phyloP scores from a whole-genome alignment of 2,329 filamentous ascomycete species.

The Geoglossum cookeanum region DNA sequence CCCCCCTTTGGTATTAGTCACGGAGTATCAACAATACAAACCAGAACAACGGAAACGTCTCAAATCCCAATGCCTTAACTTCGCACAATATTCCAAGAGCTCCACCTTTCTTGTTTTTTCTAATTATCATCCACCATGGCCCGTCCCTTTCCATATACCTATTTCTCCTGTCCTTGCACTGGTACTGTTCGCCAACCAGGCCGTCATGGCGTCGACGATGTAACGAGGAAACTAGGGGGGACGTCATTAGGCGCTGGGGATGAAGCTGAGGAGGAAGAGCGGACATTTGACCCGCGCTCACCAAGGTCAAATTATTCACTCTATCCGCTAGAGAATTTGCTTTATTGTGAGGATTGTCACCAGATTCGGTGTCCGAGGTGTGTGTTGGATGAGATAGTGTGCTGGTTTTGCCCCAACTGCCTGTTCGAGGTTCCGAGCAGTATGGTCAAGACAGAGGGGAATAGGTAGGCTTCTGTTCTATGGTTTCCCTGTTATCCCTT shows the following conservation, averaged over 20 bases:
- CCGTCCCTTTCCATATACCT: slow-evolving; percentile 41
- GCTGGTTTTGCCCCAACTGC: slow-evolving; percentile 89
- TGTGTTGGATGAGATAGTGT: slow-evolving; percentile 80
- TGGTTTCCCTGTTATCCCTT: not conserved
- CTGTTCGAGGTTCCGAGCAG: slow-evolving; percentile 91
- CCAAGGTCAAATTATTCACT: slow-evolving; percentile 78
- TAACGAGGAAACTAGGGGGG: slow-evolving; percentile 6
- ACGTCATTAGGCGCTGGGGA: slow-evolving; percentile 11
- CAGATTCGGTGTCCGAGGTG: slow-evolving; percentile 89
- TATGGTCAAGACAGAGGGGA: slow-evolving; percentile 79
- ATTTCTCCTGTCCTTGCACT: slow-evolving; percentile 45
- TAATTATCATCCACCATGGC: slow-evolving; percentile 22
- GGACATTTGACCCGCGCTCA: slow-evolving; percentile 69
- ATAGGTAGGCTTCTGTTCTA: slow-evolving; percentile 42
- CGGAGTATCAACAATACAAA: not conserved
- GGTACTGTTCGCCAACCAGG: slow-evolving; percentile 24
- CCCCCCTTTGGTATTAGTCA: not conserved
- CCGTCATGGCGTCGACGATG: slow-evolving; percentile 11
- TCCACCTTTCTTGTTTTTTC: not conserved
- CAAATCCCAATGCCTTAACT: not conserved
- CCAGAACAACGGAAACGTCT: not conserved
- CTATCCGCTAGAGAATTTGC: slow-evolving; percentile 78
- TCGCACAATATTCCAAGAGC: not conserved
- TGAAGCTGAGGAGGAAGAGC: slow-evolving; percentile 42
- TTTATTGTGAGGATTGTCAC: slow-evolving; percentile 96